Percentiles rank a stretch among this genome's conserved stretches.
These are phyloP conservation scores for Pichia cabralensis DNA, from an alignment of 805 yeast genomes.

Conservation along the genomic window DNA sequence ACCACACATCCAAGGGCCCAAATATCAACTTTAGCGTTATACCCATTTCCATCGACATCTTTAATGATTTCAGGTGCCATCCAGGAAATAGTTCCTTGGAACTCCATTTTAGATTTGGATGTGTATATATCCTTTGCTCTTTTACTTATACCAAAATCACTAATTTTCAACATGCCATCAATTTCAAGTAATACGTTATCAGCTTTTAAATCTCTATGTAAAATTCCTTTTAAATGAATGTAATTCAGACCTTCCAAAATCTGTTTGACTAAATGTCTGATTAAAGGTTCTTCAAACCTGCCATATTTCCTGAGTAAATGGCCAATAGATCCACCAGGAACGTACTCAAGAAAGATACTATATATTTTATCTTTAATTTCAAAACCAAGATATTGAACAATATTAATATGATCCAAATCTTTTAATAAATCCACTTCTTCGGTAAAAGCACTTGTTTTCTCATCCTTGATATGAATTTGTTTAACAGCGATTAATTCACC, in stretches of 20 bases:
- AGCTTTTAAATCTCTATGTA: conserved; percentile 92
- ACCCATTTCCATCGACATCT: conserved; percentile 76
- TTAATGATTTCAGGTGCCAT: conserved; percentile 99
- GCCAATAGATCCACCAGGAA: conserved; percentile 96
- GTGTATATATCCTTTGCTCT: conserved; percentile 76
- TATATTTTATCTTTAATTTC: conserved; percentile 67
- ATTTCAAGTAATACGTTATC: conserved; percentile 81
- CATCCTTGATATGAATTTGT: conserved; percentile 66
- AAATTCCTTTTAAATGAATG: conserved; percentile 74
- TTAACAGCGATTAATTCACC: conserved; percentile 99
- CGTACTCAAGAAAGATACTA: conserved; percentile 87
- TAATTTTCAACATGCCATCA: conserved; percentile 90
- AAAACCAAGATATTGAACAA: conserved; percentile 93
- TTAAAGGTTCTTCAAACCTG: conserved; percentile 67
- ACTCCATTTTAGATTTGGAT: conserved; percentile 87
- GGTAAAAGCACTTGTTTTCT: conserved; percentile 70
- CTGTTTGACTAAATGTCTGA: conserved; percentile 66
- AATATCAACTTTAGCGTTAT: conserved; percentile 94
- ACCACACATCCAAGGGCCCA: conserved; percentile 99
- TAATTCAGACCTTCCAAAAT: conserved; percentile 81
- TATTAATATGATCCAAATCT: conserved; percentile 86
- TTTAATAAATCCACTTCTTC: conserved; percentile 91
- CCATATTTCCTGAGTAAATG: conserved; percentile 77
- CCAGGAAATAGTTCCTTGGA: conserved; percentile 96
- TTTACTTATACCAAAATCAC: conserved; percentile 94